Evolutionary conservation across 495 filamentous ascomycete species (phyloP).

Genomic region (Penicillium bovifimosum): DNA sequence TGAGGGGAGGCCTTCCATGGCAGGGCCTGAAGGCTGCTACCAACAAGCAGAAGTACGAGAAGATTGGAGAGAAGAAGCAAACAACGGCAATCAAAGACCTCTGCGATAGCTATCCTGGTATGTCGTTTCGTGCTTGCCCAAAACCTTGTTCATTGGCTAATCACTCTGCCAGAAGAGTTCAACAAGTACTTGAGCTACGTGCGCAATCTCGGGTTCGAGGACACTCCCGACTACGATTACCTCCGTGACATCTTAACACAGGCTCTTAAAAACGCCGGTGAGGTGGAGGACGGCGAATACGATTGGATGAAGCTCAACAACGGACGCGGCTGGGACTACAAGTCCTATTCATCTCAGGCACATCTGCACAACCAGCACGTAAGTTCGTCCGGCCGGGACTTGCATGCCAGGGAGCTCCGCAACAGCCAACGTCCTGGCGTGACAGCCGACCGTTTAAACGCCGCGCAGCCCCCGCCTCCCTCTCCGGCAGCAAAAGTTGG

Average conservation of each 20-base stretch:
- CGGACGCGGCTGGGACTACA: constrained; percentile 90
- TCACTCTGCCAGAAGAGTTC: constrained; percentile 66
- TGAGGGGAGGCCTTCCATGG: constrained; percentile 94
- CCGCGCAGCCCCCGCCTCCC: constrained; percentile 84
- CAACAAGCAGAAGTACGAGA: constrained; percentile 99
- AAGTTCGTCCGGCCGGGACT: constrained; percentile 70
- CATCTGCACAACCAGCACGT: constrained; percentile 71
- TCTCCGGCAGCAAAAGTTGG: constrained; percentile 75
- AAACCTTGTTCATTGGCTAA: constrained; percentile 6
- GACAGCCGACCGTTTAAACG: constrained; percentile 93
- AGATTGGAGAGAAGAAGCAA: constrained; percentile 99
- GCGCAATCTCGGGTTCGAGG: constrained; percentile 95
- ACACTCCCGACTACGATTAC: constrained; percentile 98
- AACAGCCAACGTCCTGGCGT: constrained; percentile 57
- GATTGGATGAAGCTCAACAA: constrained; percentile 99
- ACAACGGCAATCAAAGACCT: constrained; percentile 95
- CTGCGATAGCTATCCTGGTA: constrained; percentile 89
- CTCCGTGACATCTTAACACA: constrained; percentile 94
- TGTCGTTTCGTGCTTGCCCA: constrained; percentile 2
- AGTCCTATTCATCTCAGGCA: constrained; percentile 73
- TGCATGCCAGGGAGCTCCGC: constrained; percentile 62
- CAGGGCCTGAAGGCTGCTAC: constrained; percentile 98
- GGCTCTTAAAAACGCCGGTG: constrained; percentile 89
- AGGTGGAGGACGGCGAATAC: constrained; percentile 97
- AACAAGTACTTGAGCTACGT: constrained; percentile 97